Percentiles rank a stretch among this genome's conserved stretches.
These are phyloP conservation scores for Trematosphaeria pertusa DNA, from an alignment of 2,329 filamentous ascomycete species.

Conservation along the genomic window DNA sequence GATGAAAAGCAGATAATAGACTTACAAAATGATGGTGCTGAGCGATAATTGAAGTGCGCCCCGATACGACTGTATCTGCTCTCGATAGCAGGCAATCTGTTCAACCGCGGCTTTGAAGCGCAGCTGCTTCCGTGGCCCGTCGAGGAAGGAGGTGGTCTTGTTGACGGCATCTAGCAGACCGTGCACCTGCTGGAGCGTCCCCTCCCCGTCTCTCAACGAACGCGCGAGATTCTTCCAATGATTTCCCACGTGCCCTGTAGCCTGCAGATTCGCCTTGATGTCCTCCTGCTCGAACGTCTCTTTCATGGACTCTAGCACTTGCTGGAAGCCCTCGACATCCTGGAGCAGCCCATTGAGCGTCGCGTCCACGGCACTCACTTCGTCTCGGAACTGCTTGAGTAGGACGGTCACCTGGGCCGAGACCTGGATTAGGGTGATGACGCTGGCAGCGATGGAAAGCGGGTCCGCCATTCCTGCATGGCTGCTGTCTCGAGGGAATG, in stretches of 20 bases:
- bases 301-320: constrained; percentile 30
- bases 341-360: constrained; percentile 26
- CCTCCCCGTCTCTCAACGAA: constrained; percentile 28
- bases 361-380: constrained; percentile 25
- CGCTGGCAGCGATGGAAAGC: constrained; percentile 25
- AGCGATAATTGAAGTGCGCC: constrained; percentile 29
- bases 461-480: constrained; percentile 14
- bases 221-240: constrained; percentile 32
- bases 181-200: constrained; percentile 22
- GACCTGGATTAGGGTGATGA: constrained; percentile 25
- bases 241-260: constrained; percentile 27
- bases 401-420: constrained; percentile 23
- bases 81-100: constrained; percentile 23
- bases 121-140: constrained; percentile 27
- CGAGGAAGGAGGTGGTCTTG: constrained; percentile 23
- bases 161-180: constrained; percentile 22
- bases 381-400: constrained; percentile 27
- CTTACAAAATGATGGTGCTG: constrained; percentile 33
- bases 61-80: constrained; percentile 31
- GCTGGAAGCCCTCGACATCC: constrained; percentile 28
- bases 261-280: constrained; percentile 20
- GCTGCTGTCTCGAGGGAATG: background rate
- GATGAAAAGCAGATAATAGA: no score
- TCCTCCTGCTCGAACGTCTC: constrained; percentile 30
- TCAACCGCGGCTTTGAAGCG: constrained; percentile 23